Conservation (phyloP, 768 basidiomycete genomes). For the Boletus coccyginus region DNA sequence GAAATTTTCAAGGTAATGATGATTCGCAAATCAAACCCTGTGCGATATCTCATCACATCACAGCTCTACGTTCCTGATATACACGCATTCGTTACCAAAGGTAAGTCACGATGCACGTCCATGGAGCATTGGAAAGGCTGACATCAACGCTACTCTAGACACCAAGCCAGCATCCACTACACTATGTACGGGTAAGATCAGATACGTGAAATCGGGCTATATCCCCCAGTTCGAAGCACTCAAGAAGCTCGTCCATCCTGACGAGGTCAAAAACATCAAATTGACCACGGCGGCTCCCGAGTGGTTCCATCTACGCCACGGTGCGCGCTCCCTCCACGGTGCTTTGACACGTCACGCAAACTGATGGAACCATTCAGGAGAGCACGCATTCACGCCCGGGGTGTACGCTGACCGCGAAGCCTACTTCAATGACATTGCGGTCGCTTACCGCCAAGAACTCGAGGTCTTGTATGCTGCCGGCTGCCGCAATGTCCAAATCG, state of each 20-base stretch:
- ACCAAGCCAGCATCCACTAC: constrained; percentile 20
- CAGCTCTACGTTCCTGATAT: constrained; percentile 29
- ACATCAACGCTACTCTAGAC: constrained; percentile 4
- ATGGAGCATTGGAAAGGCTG: not conserved
- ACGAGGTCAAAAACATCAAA: constrained; percentile 68
- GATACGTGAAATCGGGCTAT: constrained; percentile 59
- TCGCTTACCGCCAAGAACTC: constrained; percentile 46
- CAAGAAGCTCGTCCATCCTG: constrained; percentile 52
- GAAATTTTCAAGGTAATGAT: constrained; percentile 24
- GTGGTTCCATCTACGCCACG: constrained; percentile 70
- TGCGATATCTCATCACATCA: not conserved
- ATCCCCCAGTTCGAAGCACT: constrained; percentile 60
- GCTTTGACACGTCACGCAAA: not conserved
- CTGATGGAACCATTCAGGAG: constrained; percentile 9
- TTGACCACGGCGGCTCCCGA: constrained; percentile 69
- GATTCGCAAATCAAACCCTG: not conserved
- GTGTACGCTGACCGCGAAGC: constrained; percentile 32
- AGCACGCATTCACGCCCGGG: constrained; percentile 18
- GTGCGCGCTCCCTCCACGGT: constrained; percentile 28
- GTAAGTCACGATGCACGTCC: constrained; percentile 4
- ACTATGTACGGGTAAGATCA: constrained; percentile 55
- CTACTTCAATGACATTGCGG: constrained; percentile 49
- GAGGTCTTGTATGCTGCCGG: constrained; percentile 44
- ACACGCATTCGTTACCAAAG: constrained; percentile 16
- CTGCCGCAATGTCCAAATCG: constrained; percentile 43